Conservation (phyloP, 495 filamentous ascomycete genomes). For the Jackrogersella minutella region DNA sequence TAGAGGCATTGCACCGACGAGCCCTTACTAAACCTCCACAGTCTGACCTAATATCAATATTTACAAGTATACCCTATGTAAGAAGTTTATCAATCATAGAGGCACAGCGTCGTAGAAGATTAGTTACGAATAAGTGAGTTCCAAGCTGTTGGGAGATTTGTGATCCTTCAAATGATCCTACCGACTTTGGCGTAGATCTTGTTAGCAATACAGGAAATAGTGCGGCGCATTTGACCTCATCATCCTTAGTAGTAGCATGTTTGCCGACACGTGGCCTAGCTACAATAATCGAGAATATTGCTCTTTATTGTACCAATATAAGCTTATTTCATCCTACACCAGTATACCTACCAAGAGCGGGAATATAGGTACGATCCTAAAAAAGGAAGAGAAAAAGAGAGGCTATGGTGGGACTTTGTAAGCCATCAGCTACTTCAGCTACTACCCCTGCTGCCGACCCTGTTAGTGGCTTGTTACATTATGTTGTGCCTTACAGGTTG, state of each 20-base stretch:
- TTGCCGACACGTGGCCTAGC: neutral
- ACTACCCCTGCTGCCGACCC: constrained; percentile 15
- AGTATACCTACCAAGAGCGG: constrained; percentile 15
- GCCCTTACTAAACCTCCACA: no score
- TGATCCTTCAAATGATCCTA: neutral
- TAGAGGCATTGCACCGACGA: neutral
- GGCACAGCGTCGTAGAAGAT: neutral
- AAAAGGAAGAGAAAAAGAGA: no score
- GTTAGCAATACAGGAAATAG: neutral
- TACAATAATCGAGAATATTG: neutral
- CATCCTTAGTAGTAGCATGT: neutral
- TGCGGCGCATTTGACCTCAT: neutral
- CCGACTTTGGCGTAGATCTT: neutral
- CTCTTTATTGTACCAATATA: constrained; percentile 5
- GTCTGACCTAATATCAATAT: no score
- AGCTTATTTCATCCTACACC: constrained; percentile 4
- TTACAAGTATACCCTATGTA: no score
- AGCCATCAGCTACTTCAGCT: constrained; percentile 2
- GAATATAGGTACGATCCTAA: constrained; percentile 2
- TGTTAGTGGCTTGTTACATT: constrained; percentile 30
- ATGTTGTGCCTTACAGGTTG: constrained; percentile 23
- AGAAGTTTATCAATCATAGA: neutral
- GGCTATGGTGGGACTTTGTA: no score
- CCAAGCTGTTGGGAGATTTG: neutral
- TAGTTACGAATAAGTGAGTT: neutral